These are phyloP conservation scores for Debaryomyces sp. DNA, from an alignment of 1,139 yeast genomes.

Conservation along the genomic window DNA sequence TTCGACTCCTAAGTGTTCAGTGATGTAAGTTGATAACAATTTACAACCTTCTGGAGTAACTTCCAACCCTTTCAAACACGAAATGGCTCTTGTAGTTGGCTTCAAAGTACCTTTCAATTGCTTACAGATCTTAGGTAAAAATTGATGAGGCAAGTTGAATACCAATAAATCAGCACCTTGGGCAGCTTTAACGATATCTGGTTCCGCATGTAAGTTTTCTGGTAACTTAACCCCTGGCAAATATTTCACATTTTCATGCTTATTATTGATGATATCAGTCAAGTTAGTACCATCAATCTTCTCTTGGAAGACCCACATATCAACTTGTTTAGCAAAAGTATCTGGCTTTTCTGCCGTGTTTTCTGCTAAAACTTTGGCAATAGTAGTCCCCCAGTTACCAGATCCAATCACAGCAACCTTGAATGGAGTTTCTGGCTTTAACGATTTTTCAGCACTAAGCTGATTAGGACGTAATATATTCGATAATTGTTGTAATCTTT, in stretches of 20 bases:
- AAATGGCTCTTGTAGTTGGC: slow-evolving; percentile 45
- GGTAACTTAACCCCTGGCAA: slow-evolving; percentile 50
- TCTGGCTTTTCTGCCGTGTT: slow-evolving; percentile 44
- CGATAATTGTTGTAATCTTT: slow-evolving; percentile 44
- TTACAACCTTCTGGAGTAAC: slow-evolving; percentile 48
- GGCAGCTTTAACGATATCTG: slow-evolving; percentile 41
- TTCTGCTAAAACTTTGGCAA: slow-evolving; percentile 50
- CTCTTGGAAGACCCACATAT: slow-evolving; percentile 54
- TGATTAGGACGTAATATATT: slow-evolving; percentile 34
- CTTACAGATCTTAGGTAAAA: slow-evolving; percentile 41
- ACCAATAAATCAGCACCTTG: slow-evolving; percentile 48
- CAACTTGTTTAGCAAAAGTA: slow-evolving; percentile 40
- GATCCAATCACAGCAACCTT: slow-evolving; percentile 48
- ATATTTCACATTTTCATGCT: slow-evolving; percentile 50
- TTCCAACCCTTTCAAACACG: slow-evolving; percentile 53
- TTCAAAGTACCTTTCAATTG: slow-evolving; percentile 43
- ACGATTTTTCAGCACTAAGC: slow-evolving; percentile 18
- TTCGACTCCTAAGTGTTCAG: slow-evolving; percentile 44
- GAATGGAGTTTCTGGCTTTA: slow-evolving; percentile 32
- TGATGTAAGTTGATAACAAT: slow-evolving; percentile 44
- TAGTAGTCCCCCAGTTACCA: slow-evolving; percentile 55
- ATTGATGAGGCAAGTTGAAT: slow-evolving; percentile 53
- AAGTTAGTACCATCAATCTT: slow-evolving; percentile 44
- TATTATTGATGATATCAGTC: slow-evolving; percentile 46
- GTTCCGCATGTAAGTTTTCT: slow-evolving; percentile 43